phyloP scores from a whole-genome alignment of 176 grass and related monocot species.

The Cymbopogon citratus region DNA sequence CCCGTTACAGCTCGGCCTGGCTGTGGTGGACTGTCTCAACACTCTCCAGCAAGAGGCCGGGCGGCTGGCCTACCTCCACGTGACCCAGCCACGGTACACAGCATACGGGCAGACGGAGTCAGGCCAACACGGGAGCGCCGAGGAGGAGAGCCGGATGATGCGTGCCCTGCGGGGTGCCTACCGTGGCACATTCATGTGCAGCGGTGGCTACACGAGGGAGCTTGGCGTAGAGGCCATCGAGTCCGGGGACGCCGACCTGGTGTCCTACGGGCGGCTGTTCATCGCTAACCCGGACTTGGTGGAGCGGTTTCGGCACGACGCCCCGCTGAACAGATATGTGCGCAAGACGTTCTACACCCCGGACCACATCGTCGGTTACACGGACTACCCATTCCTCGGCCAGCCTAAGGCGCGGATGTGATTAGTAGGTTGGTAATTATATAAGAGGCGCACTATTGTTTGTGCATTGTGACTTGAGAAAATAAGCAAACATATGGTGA shows the following conservation, averaged over 20 bases:
- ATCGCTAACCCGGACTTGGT: slow-evolving; percentile 89
- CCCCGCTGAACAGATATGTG: slow-evolving; percentile 52
- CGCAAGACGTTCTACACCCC: slow-evolving; percentile 90
- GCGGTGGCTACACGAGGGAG: slow-evolving; percentile 86
- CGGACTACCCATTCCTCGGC: slow-evolving; percentile 74
- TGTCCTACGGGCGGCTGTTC: slow-evolving; percentile 81
- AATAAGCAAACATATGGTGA: neutral
- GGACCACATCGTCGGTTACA: slow-evolving; percentile 83
- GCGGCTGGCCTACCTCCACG: slow-evolving; percentile 74
- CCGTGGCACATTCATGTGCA: slow-evolving; percentile 69
- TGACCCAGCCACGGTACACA: slow-evolving; percentile 81
- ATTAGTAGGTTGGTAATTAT: neutral
- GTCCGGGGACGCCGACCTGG: slow-evolving; percentile 64
- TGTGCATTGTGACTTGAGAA: neutral
- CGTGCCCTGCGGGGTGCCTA: slow-evolving; percentile 48
- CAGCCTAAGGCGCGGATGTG: slow-evolving; percentile 50
- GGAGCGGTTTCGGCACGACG: slow-evolving; percentile 55
- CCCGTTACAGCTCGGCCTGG: slow-evolving; percentile 59
- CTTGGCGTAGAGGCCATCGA: slow-evolving; percentile 71
- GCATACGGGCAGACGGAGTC: slow-evolving; percentile 91
- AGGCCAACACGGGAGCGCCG: slow-evolving; percentile 67
- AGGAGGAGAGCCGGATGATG: slow-evolving; percentile 80
- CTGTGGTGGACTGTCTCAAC: slow-evolving; percentile 61
- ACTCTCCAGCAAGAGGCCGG: slow-evolving; percentile 53
- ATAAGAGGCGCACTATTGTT: neutral